A percentile compares a stretch with the other conserved stretches of the same genome.
phyloP scores from a whole-genome alignment of 2,329 filamentous ascomycete genomes.

The Decorospora gaudefroyi region DNA sequence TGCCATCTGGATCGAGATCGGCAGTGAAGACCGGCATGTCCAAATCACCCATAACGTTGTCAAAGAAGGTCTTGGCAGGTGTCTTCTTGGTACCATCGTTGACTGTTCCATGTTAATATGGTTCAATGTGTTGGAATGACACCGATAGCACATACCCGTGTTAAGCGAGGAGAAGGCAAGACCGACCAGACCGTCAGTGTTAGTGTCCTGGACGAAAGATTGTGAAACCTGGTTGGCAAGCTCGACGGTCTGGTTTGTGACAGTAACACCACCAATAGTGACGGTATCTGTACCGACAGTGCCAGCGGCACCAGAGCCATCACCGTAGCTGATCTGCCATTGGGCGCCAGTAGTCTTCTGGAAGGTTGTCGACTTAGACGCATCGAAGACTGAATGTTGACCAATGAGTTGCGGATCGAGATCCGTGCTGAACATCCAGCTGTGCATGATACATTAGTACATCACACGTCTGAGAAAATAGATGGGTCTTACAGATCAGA shows the following conservation, averaged over 20 bases:
- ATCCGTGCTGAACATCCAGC: slow-evolving; percentile 71
- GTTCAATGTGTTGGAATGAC: slow-evolving; percentile 47
- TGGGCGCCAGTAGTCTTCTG: slow-evolving; percentile 54
- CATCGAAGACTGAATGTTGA: slow-evolving; percentile 62
- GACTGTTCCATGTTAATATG: slow-evolving; percentile 20
- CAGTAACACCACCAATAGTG: slow-evolving; percentile 66
- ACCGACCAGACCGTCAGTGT: slow-evolving; percentile 70
- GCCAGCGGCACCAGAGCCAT: slow-evolving; percentile 66
- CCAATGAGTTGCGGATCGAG: slow-evolving; percentile 53
- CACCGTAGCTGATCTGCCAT: slow-evolving; percentile 71
- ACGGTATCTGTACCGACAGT: slow-evolving; percentile 70
- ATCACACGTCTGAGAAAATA: background rate
- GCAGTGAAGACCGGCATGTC: slow-evolving; percentile 72
- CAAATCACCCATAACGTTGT: slow-evolving; percentile 66
- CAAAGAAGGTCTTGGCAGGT: slow-evolving; percentile 73
- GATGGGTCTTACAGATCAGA: slow-evolving; percentile 63
- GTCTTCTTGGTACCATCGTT: slow-evolving; percentile 58
- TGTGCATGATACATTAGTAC: slow-evolving; percentile 35
- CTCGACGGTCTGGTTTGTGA: slow-evolving; percentile 67
- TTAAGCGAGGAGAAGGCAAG: slow-evolving; percentile 69
- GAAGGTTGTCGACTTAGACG: slow-evolving; percentile 58
- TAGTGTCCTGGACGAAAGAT: slow-evolving; percentile 63
- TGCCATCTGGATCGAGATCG: slow-evolving; percentile 63
- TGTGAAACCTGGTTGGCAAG: slow-evolving; percentile 63
- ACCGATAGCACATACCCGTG: slow-evolving; percentile 47